Conservation (phyloP, 1,284 basidiomycete species). For the Gomphus bonarii region DNA sequence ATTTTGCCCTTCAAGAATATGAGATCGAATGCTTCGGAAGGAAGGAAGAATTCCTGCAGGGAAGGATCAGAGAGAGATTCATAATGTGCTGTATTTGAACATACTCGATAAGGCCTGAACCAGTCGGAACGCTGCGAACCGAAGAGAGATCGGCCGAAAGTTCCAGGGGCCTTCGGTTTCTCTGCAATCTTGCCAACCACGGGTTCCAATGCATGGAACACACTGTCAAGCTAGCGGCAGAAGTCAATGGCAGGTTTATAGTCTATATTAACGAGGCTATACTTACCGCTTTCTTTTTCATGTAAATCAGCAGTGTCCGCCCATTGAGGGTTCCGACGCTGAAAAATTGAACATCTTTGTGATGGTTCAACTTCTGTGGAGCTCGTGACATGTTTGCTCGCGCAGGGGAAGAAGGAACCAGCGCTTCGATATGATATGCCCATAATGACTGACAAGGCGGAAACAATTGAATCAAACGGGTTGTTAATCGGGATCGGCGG, state of each 20-base stretch:
- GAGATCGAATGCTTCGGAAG: slow-evolving; percentile 80
- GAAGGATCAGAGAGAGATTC: slow-evolving; percentile 13
- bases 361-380: slow-evolving; percentile 82
- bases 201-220: slow-evolving; percentile 91
- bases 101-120: slow-evolving; percentile 81
- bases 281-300: slow-evolving; percentile 88
- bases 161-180: slow-evolving; percentile 51
- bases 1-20: slow-evolving; percentile 89
- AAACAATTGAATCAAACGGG: not conserved
- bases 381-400: slow-evolving; percentile 53
- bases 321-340: slow-evolving; percentile 80
- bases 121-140: slow-evolving; percentile 76
- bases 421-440: slow-evolving; percentile 90
- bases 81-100: slow-evolving; percentile 13
- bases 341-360: slow-evolving; percentile 91
- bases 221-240: slow-evolving; percentile 60
- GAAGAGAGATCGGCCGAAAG: slow-evolving; percentile 65
- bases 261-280: slow-evolving; percentile 3
- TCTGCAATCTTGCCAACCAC: slow-evolving; percentile 80
- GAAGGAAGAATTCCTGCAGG: slow-evolving; percentile 81
- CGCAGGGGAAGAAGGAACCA: slow-evolving; percentile 79
- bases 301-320: slow-evolving; percentile 86
- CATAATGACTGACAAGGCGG: slow-evolving; percentile 50
- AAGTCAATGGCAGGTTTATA: slow-evolving; percentile 3
- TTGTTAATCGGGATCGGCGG: not conserved